Percentiles rank a stretch among this genome's conserved stretches.
These are phyloP conservation scores for Lactifluus pinguis DNA, from an alignment of 768 basidiomycete species.

Conservation along the genomic window DNA sequence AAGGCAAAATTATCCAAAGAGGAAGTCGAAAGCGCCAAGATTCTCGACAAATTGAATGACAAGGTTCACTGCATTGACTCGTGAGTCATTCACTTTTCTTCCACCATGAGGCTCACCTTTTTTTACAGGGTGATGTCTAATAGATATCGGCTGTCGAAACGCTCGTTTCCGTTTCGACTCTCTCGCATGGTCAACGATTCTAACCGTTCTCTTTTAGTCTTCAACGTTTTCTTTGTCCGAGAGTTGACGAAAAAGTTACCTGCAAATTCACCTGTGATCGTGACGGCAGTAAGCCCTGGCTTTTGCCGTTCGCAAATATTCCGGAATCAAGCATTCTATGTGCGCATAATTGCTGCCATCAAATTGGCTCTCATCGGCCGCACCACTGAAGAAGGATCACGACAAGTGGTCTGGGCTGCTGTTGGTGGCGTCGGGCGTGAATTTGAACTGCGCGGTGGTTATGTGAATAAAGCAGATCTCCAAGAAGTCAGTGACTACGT, in stretches of 20 bases:
- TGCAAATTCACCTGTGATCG: too few species aligned
- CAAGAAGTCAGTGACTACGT: conserved; percentile 10
- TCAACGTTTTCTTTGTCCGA: too few species aligned
- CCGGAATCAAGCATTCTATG: background rate
- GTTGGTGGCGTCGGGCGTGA: too few species aligned
- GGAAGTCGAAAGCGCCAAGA: conserved; percentile 2
- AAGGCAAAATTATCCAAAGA: background rate
- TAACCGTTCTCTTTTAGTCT: conserved; percentile 5
- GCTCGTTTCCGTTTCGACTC: too few species aligned
- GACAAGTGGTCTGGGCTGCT: too few species aligned
- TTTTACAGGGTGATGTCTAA: too few species aligned
- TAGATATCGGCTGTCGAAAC: too few species aligned
- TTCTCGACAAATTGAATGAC: conserved; percentile 4
- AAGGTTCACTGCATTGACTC: conserved; percentile 1
- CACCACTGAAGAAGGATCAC: too few species aligned
- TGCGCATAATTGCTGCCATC: background rate
- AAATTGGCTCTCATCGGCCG: background rate
- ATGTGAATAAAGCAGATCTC: background rate
- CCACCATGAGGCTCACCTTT: background rate
- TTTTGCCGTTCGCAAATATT: conserved; percentile 9
- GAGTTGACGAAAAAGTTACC: too few species aligned
- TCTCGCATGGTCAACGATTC: too few species aligned
- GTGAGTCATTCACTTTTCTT: background rate
- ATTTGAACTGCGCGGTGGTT: too few species aligned
- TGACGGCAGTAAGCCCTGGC: conserved; percentile 14